phyloP scores from a whole-genome alignment of 495 filamentous ascomycete species.

The Podospora conica region DNA sequence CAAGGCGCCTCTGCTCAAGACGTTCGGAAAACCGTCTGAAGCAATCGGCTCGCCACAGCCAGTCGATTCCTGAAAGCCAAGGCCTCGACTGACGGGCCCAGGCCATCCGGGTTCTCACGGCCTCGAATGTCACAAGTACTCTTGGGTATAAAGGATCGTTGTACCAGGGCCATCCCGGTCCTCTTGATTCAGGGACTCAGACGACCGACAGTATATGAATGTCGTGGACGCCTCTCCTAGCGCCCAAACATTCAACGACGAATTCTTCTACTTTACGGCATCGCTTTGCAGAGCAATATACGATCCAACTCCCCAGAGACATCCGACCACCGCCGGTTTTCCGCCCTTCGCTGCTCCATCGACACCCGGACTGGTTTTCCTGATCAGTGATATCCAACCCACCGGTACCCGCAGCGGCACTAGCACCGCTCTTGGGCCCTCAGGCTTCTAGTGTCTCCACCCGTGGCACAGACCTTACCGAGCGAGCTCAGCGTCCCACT shows the following conservation, averaged over 20 bases:
- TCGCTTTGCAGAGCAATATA: neutral
- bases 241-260: neutral
- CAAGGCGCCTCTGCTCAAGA: slow-evolving; percentile 12
- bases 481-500: neutral
- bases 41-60: slow-evolving; percentile 1
- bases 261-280: neutral
- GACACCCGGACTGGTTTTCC: neutral
- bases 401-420: neutral
- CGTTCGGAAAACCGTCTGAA: neutral
- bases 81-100: neutral
- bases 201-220: neutral
- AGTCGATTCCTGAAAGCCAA: neutral
- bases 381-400: neutral
- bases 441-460: neutral
- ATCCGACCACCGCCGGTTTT: neutral
- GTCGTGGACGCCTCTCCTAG: neutral
- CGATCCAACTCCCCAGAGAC: neutral
- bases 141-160: neutral
- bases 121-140: slow-evolving; percentile 1
- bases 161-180: neutral
- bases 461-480: neutral
- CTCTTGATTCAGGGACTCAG: neutral
- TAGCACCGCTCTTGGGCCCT: neutral
- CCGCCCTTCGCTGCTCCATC: neutral
- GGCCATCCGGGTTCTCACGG: slow-evolving; percentile 8